Base-by-base conservation (phyloP, 1,139 yeast species). In the Yamadazyma trypodendri region DNA sequence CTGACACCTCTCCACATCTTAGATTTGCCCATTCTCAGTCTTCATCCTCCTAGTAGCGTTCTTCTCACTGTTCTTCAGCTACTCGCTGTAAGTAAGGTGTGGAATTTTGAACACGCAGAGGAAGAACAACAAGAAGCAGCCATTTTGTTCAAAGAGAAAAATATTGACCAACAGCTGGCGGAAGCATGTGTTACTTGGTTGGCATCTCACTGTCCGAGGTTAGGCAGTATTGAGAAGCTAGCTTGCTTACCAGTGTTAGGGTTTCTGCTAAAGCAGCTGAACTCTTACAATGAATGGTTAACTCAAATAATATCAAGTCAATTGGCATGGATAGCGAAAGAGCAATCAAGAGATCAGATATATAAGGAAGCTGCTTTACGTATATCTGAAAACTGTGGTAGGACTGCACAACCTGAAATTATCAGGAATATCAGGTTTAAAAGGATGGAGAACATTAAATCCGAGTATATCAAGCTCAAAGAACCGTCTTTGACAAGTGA, bases 401-500 rank as follows among this genome's bases (percentile, higher is more conserved):
- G 96, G 31, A 79, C 90, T 0, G 95, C 96, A 0, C 82, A 79
- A 40, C 95, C 97, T 0, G 79, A 81, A 24, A 72, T 84, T 47
- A 64, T 73, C 5, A 63, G 95, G 30, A 71, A 68, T 38, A 67
- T 71, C 16, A 50, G 55, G 7, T 51, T 79, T 2, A 60, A 63
- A 1, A 55, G 62, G 16, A 54, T 76, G 32, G 47, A 48, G 1
- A 43, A 43, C 5, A 45, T 39, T 1, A 40, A 39, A 9, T 37
- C 37, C n/a, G 46, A 46, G 2, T 54, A 49, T 14, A 71, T 86
- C 1, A 48, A 55, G 18, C 60, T 92, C 24, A 72, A 74, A 42
- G 98, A 92, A 55, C 97, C 97, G 0, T 80, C 95, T 0, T 63
- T 92, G 43, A 87, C 96, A 0, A 78, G 79, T 35, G 98, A 92